Conservation (phyloP, 2,329 filamentous ascomycete genomes). For the Trichoderma koningiopsis region DNA sequence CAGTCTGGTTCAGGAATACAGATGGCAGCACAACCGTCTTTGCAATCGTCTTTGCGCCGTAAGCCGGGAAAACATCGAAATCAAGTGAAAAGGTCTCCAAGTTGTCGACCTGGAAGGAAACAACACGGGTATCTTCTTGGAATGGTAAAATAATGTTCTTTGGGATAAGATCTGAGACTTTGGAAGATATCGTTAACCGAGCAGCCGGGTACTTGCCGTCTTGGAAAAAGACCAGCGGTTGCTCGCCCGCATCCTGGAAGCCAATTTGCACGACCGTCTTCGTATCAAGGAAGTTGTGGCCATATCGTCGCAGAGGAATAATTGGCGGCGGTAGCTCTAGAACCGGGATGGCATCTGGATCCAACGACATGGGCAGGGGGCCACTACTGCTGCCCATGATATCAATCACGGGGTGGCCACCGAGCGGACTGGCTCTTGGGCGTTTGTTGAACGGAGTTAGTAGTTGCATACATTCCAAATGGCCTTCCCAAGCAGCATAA, state of each 20-base stretch:
- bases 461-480: slow-evolving; percentile 90
- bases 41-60: slow-evolving; percentile 95
- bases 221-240: slow-evolving; percentile 91
- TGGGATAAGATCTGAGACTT: slow-evolving; percentile 92
- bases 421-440: slow-evolving; percentile 47
- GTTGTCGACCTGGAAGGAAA: slow-evolving; percentile 95
- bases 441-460: slow-evolving; percentile 63
- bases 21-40: slow-evolving; percentile 90
- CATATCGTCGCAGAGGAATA: slow-evolving; percentile 90
- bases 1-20: slow-evolving; percentile 75
- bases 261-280: slow-evolving; percentile 94
- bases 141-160: slow-evolving; percentile 95
- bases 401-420: slow-evolving; percentile 47
- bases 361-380: slow-evolving; percentile 66
- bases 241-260: slow-evolving; percentile 76
- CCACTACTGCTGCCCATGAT: slow-evolving; percentile 52
- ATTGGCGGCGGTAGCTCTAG: slow-evolving; percentile 93
- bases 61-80: slow-evolving; percentile 96
- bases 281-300: slow-evolving; percentile 97
- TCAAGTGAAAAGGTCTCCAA: slow-evolving; percentile 91
- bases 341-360: slow-evolving; percentile 86
- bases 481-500: slow-evolving; percentile 97
- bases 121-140: slow-evolving; percentile 89
- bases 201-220: slow-evolving; percentile 95
- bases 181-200: slow-evolving; percentile 92